Conservation (phyloP, 1,139 yeast species). For the Arxiozyma heterogenica region DNA sequence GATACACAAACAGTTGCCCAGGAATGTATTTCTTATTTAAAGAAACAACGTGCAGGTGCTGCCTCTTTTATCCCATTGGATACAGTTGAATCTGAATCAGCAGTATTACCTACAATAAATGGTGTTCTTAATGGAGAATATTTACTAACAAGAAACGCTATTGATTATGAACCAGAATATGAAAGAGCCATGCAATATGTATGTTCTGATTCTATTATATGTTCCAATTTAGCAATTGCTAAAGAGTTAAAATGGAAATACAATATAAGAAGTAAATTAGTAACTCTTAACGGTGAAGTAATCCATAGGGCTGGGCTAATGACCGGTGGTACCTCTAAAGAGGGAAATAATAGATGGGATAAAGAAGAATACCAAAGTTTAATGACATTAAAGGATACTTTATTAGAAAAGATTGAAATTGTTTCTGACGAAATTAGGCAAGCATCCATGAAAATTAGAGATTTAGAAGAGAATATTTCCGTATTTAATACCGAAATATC, state of each 20-base stretch:
- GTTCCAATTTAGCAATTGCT: conserved; percentile 63
- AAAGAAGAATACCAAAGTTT: conserved; percentile 58
- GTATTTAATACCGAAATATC: conserved; percentile 44
- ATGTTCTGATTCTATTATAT: conserved; percentile 74
- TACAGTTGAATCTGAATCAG: conserved; percentile 54
- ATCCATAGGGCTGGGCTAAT: conserved; percentile 81
- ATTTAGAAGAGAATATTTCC: conserved; percentile 49
- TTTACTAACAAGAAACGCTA: conserved; percentile 50
- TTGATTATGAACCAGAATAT: conserved; percentile 57
- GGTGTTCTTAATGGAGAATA: conserved; percentile 19
- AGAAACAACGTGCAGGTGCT: conserved; percentile 77
- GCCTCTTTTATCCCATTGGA: conserved; percentile 88
- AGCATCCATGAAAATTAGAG: conserved; percentile 50
- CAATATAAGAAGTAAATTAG: conserved; percentile 55
- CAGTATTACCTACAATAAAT: conserved; percentile 18
- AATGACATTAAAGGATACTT: conserved; percentile 50
- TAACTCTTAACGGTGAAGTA: conserved; percentile 75
- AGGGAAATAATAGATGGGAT: conserved; percentile 52
- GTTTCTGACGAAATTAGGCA: conserved; percentile 41
- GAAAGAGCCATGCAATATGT: conserved; percentile 77
- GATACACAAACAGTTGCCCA: conserved; percentile 68
- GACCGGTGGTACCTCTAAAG: conserved; percentile 71
- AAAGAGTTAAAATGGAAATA: conserved; percentile 63
- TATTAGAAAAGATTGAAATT: conserved; percentile 44
- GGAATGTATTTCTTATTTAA: conserved; percentile 72